phyloP scores from a whole-genome alignment of 257 asterid species.

The Buddleja alternifolia region DNA sequence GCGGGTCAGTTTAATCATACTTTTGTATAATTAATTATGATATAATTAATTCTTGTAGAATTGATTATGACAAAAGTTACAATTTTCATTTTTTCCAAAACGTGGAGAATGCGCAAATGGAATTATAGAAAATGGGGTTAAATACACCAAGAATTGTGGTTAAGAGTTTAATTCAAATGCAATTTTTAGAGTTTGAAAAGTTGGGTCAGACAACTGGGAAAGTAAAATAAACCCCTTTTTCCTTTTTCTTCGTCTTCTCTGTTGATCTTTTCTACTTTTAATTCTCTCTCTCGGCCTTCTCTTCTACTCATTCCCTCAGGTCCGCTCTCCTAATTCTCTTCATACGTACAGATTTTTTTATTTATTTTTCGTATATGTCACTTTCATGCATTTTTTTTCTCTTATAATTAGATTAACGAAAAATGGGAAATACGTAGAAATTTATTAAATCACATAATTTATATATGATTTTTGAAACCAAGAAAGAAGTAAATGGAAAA shows the following conservation, averaged over 20 bases:
- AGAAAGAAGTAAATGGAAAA: not conserved
- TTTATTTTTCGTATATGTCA: not conserved
- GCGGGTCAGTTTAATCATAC: no score
- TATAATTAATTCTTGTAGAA: no score
- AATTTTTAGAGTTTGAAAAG: no score
- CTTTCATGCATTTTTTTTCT: not conserved
- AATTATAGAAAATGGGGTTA: no score
- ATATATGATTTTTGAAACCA: slow-evolving; percentile 17
- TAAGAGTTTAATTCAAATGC: no score
- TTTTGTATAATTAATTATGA: no score
- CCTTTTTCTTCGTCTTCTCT: not conserved
- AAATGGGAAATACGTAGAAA: slow-evolving; percentile 3
- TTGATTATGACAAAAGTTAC: no score
- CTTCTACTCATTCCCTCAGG: slow-evolving; percentile 30
- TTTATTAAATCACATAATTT: slow-evolving; percentile 3
- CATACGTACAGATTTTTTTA: not conserved
- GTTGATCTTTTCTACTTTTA: not conserved
- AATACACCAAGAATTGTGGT: no score
- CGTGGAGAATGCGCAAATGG: no score
- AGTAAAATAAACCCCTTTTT: no score
- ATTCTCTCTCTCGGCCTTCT: slow-evolving; percentile 8
- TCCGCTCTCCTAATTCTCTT: not conserved
- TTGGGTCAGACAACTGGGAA: no score
- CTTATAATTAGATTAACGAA: not conserved
- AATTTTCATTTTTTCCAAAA: no score